Evolutionary conservation across 106 monocot genomes (phyloP).

Genomic region (Gastrodia elata): DNA sequence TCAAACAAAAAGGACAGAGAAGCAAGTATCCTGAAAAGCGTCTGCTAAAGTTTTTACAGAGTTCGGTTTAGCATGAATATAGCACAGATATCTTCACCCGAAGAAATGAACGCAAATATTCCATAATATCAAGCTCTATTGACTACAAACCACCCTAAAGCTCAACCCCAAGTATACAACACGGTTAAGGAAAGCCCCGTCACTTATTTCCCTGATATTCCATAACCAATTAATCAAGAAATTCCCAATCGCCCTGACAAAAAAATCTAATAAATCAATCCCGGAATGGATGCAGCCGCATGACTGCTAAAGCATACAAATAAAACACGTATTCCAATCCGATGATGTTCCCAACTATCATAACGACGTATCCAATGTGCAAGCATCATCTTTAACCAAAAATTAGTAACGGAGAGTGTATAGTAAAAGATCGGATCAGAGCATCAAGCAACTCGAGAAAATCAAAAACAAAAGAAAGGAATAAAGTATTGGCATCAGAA

Average conservation of each 20-base stretch:
- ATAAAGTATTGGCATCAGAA: background rate
- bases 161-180: background rate
- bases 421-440: background rate
- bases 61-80: background rate
- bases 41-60: background rate
- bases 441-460: background rate
- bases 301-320: background rate
- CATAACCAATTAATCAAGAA: background rate
- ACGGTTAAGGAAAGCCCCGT: background rate
- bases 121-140: background rate
- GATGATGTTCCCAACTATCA: background rate
- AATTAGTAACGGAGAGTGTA: background rate
- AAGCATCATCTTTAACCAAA: background rate
- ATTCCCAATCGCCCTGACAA: no score
- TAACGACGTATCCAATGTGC: background rate
- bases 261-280: background rate
- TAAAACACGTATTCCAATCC: constrained; percentile 5
- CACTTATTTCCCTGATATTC: background rate
- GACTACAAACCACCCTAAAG: background rate
- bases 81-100: background rate
- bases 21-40: background rate
- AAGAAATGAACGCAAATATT: background rate
- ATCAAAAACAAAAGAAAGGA: constrained; percentile 3
- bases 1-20: background rate
- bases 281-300: background rate